Conservation (phyloP, 2,329 filamentous ascomycete genomes). For the Xylariaceae sp. region DNA sequence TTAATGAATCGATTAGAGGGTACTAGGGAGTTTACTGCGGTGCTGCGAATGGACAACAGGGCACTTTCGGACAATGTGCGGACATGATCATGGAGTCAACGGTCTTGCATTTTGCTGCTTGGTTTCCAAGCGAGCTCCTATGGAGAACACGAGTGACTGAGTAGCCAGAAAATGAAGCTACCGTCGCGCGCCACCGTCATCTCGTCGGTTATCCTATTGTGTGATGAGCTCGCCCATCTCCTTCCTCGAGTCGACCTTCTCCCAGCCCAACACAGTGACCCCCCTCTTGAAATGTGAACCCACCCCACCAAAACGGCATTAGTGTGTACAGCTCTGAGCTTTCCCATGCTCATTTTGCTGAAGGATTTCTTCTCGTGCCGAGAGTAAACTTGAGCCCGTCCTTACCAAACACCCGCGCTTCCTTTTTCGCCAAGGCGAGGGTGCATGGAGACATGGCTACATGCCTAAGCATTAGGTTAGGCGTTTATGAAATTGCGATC, state of each 20-base stretch:
- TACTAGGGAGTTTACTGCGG: constrained; percentile 21
- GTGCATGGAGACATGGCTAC: constrained; percentile 62
- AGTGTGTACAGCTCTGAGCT: constrained; percentile 47
- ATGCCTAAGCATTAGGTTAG: constrained; percentile 28
- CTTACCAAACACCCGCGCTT: constrained; percentile 63
- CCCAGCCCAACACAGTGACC: background rate
- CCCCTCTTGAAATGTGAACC: constrained; percentile 7
- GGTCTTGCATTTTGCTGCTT: constrained; percentile 30
- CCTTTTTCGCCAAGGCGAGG: constrained; percentile 32
- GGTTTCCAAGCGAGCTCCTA: constrained; percentile 29
- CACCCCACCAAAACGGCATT: constrained; percentile 35
- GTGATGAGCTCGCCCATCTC: constrained; percentile 4
- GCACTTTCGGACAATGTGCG: constrained; percentile 29
- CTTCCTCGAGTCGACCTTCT: background rate
- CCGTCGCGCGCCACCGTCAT: constrained; percentile 22
- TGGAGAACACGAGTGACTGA: constrained; percentile 28
- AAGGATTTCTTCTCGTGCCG: constrained; percentile 47
- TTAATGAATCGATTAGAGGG: constrained; percentile 38
- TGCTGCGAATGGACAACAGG: constrained; percentile 29
- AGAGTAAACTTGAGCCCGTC: constrained; percentile 38
- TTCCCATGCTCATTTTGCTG: constrained; percentile 39
- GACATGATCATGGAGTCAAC: constrained; percentile 34
- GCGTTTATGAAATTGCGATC: background rate
- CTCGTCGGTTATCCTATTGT: constrained; percentile 4
- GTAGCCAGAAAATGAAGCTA: constrained; percentile 30